phyloP scores from a whole-genome alignment of 2,329 filamentous ascomycete species.

The Xylaria sp. region DNA sequence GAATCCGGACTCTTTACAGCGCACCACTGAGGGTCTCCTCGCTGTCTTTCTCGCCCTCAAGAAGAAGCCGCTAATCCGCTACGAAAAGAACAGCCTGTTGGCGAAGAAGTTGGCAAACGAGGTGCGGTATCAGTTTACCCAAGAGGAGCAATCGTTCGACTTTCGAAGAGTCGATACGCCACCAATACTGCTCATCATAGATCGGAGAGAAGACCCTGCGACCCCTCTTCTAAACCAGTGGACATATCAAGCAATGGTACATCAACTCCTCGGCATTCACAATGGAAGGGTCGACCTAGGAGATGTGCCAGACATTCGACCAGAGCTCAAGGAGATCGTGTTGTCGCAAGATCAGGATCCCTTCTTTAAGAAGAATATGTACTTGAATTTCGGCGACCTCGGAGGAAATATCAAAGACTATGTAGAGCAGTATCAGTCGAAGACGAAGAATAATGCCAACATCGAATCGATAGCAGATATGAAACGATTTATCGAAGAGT shows the following conservation, averaged over 20 bases:
- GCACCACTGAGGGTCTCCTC: conserved; percentile 85
- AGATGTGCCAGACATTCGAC: conserved; percentile 80
- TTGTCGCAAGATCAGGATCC: conserved; percentile 96
- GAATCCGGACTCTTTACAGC: conserved; percentile 86
- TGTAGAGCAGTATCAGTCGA: conserved; percentile 96
- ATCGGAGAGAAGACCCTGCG: conserved; percentile 91
- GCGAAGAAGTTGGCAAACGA: conserved; percentile 94
- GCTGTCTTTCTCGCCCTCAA: conserved; percentile 87
- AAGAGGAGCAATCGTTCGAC: conserved; percentile 96
- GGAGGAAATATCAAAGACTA: conserved; percentile 98
- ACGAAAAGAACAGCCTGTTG: conserved; percentile 86
- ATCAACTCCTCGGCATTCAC: conserved; percentile 89
- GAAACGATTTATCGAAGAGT: conserved; percentile 99
- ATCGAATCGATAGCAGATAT: conserved; percentile 98
- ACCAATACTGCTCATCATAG: conserved; percentile 87
- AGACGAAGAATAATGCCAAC: conserved; percentile 94
- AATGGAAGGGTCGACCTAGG: conserved; percentile 94
- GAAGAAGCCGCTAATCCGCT: conserved; percentile 94
- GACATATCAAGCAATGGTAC: conserved; percentile 99
- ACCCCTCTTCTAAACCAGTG: conserved; percentile 95
- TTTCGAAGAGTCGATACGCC: conserved; percentile 95
- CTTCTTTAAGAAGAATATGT: conserved; percentile 99
- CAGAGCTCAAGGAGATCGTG: conserved; percentile 92
- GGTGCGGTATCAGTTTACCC: conserved; percentile 88
- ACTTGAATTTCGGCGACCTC: conserved; percentile 93